Conservation (phyloP, 73 alveolate genomes). For the Paramecium biaurelia region DNA sequence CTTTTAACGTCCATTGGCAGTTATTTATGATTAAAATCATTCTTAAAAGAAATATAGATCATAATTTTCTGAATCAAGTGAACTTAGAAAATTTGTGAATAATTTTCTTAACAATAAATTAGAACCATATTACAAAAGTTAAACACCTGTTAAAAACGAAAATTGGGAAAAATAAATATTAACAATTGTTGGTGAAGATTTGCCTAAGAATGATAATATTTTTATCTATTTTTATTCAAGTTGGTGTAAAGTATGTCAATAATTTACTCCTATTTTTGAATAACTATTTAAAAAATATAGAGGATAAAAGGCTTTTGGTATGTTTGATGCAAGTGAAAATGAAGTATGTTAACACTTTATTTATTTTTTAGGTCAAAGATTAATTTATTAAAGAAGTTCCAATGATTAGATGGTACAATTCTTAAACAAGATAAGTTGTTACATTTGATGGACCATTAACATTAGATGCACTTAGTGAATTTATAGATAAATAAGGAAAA, state of each 20-base stretch:
- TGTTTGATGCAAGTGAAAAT: constrained; percentile 11
- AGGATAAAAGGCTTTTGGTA: constrained; percentile 53
- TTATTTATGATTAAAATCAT: not conserved
- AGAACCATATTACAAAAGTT: constrained; percentile 2
- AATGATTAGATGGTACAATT: constrained; percentile 17
- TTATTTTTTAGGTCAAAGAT: not conserved
- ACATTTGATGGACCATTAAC: constrained; percentile 49
- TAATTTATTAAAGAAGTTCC: not conserved
- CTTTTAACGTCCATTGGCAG: not conserved
- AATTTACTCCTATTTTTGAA: not conserved
- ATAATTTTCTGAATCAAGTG: not conserved
- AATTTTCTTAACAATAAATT: constrained; percentile 11
- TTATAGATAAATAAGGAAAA: constrained; percentile 15
- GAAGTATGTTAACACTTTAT: not conserved
- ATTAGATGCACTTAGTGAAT: constrained; percentile 40
- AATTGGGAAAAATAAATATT: constrained; percentile 47
- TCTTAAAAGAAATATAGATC: constrained; percentile 12
- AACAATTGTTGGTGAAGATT: constrained; percentile 12
- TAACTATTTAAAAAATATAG: constrained; percentile 16
- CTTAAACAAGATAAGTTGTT: not conserved
- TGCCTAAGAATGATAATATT: constrained; percentile 22
- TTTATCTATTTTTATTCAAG: constrained; percentile 24
- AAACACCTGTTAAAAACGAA: not conserved
- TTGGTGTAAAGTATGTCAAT: constrained; percentile 20
- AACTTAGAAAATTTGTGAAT: not conserved